Evolutionary conservation across 2,329 filamentous ascomycete genomes (phyloP).

Genomic region (Hawksworthiomyces lignivorus): DNA sequence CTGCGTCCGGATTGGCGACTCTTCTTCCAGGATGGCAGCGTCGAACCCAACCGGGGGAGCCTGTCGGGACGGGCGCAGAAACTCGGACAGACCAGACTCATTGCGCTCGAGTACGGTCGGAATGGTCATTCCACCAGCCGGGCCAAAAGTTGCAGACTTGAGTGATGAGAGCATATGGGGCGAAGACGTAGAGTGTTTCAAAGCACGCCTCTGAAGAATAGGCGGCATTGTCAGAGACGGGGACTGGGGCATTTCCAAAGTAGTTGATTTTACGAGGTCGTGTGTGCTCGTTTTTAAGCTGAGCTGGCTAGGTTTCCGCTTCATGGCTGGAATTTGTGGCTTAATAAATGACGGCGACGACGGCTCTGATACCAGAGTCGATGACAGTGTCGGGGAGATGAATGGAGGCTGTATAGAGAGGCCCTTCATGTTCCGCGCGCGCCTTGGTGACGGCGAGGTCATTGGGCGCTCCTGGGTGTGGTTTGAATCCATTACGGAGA

Average conservation of each 20-base stretch:
- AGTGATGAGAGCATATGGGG: constrained; percentile 57
- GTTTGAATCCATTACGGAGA: constrained; percentile 30
- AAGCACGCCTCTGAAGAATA: constrained; percentile 52
- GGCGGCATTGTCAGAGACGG: constrained; percentile 40
- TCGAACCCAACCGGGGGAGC: constrained; percentile 26
- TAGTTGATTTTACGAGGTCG: constrained; percentile 42
- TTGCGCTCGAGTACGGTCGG: constrained; percentile 54
- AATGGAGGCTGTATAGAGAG: constrained; percentile 66
- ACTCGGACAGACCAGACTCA: constrained; percentile 51
- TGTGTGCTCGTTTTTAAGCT: constrained; percentile 66
- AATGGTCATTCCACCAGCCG: constrained; percentile 55
- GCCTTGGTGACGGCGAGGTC: constrained; percentile 62
- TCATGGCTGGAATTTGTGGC: constrained; percentile 62
- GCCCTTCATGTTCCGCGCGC: constrained; percentile 76
- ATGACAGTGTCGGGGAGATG: constrained; percentile 35
- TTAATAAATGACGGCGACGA: constrained; percentile 73
- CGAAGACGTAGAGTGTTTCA: constrained; percentile 62
- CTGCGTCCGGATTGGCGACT: constrained; percentile 52
- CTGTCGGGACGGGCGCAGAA: constrained; percentile 44
- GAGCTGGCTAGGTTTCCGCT: constrained; percentile 68
- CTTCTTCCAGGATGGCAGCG: constrained; percentile 44
- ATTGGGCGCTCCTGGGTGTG: constrained; percentile 45
- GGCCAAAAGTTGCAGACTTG: constrained; percentile 53
- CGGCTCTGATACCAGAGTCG: constrained; percentile 53
- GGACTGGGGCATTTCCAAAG: constrained; percentile 48